Conservation (phyloP, 2,329 filamentous ascomycete species). For the Scedosporium boydii region DNA sequence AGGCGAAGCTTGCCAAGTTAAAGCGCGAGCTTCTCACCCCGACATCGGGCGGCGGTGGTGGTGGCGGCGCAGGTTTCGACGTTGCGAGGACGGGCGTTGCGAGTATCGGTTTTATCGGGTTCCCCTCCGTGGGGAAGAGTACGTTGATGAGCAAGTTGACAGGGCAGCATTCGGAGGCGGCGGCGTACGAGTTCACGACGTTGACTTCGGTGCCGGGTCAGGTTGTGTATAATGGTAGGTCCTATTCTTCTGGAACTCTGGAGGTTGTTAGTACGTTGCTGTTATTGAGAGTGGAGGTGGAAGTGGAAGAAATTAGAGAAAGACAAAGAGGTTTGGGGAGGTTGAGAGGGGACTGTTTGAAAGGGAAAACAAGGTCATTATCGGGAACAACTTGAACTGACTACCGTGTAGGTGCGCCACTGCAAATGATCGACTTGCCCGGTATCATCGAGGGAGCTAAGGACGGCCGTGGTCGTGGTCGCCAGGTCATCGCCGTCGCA, state of each 20-base stretch:
- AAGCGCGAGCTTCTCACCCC: conserved; percentile 93
- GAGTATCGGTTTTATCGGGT: conserved; percentile 94
- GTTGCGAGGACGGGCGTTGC: conserved; percentile 96
- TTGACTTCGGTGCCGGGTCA: conserved; percentile 95
- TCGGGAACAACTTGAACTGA: background rate
- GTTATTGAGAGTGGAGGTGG: background rate
- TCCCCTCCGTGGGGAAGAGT: conserved; percentile 96
- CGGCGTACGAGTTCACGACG: conserved; percentile 97
- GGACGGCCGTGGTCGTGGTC: conserved; percentile 92
- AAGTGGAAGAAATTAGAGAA: background rate
- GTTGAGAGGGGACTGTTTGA: background rate
- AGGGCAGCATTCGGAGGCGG: conserved; percentile 92
- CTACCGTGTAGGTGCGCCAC: conserved; percentile 57
- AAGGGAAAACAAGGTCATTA: no score
- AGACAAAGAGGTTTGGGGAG: background rate
- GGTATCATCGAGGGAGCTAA: conserved; percentile 99
- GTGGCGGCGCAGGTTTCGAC: conserved; percentile 83
- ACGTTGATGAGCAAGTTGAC: conserved; percentile 93
- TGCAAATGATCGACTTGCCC: conserved; percentile 96
- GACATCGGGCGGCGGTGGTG: conserved; percentile 72
- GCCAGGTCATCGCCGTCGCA: conserved; percentile 96
- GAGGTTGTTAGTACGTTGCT: no score
- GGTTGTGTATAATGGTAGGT: conserved; percentile 76
- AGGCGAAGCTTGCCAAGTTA: conserved; percentile 95
- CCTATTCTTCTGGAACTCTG: background rate